Conservation (phyloP, 345 rosid species). For the Rhodomyrtus tomentosa region DNA sequence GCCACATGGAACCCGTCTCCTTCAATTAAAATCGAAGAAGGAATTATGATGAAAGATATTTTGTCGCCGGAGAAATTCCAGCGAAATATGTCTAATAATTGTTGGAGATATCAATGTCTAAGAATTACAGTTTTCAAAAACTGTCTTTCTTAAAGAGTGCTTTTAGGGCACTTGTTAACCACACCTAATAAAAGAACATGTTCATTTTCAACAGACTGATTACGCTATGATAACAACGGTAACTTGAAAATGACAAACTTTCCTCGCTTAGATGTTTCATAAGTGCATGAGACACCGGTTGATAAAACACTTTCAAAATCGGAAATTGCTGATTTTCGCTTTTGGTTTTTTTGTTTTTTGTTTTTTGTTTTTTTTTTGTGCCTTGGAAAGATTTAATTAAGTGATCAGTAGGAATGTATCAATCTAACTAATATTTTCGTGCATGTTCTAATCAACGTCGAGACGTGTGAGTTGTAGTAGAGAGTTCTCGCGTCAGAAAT, state of each 20-base stretch:
- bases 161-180: not conserved
- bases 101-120: not conserved
- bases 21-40: too few species aligned
- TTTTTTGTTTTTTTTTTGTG: not conserved
- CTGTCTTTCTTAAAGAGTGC: not conserved
- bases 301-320: not conserved
- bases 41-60: too few species aligned
- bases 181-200: not conserved
- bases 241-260: not conserved
- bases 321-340: not conserved
- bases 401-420: not conserved
- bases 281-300: not conserved
- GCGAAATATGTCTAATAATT: too few species aligned
- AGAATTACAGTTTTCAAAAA: not conserved
- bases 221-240: not conserved
- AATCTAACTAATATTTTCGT: not conserved
- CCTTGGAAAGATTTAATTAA: not conserved
- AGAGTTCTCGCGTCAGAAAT: fast-evolving
- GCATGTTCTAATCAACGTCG: not conserved
- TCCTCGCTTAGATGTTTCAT: not conserved
- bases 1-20: too few species aligned
- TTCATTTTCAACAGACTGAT: not conserved
- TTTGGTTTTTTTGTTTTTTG: fast-evolving
- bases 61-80: too few species aligned
- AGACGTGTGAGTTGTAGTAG: not conserved